Evolutionary conservation across 2,329 filamentous ascomycete genomes (phyloP).

Genomic region (Pleomassaria siparia): DNA sequence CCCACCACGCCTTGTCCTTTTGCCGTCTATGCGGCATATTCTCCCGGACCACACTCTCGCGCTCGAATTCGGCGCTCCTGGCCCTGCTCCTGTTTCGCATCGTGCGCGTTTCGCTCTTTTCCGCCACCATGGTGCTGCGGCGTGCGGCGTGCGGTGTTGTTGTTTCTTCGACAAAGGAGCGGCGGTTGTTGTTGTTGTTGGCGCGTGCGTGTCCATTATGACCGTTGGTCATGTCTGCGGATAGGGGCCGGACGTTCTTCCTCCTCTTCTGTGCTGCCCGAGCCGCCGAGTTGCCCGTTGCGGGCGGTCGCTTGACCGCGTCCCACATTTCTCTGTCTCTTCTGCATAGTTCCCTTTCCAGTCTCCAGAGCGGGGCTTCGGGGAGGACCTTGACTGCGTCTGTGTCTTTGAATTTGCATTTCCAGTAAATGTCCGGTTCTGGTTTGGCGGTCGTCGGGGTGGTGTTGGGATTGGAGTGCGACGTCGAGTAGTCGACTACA

Average conservation of each 20-base stretch:
- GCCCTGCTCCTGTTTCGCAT: constrained; percentile 19
- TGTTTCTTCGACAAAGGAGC: constrained; percentile 4
- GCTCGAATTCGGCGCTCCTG: constrained; percentile 27
- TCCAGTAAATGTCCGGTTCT: constrained; percentile 49
- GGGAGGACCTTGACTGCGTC: constrained; percentile 44
- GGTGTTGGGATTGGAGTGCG: constrained; percentile 9
- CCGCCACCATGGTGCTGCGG: neutral
- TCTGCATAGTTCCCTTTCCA: constrained; percentile 47
- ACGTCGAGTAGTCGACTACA: constrained; percentile 44
- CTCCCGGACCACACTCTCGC: constrained; percentile 36
- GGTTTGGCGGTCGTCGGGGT: neutral
- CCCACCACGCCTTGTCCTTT: constrained; percentile 40
- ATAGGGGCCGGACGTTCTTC: constrained; percentile 5
- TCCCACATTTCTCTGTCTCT: constrained; percentile 47
- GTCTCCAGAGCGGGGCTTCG: constrained; percentile 48
- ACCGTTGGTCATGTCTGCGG: neutral
- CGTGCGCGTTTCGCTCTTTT: constrained; percentile 13
- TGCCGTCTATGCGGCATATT: constrained; percentile 37
- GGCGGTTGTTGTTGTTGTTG: constrained; percentile 12
- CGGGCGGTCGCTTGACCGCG: constrained; percentile 40
- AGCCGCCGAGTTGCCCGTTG: constrained; percentile 16
- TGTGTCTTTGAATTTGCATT: constrained; percentile 37
- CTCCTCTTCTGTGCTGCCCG: constrained; percentile 7
- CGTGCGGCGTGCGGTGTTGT: neutral
- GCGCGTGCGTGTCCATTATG: neutral